Evolutionary conservation across 2,329 filamentous ascomycete species (phyloP).

Genomic region (Penicillium sp.): DNA sequence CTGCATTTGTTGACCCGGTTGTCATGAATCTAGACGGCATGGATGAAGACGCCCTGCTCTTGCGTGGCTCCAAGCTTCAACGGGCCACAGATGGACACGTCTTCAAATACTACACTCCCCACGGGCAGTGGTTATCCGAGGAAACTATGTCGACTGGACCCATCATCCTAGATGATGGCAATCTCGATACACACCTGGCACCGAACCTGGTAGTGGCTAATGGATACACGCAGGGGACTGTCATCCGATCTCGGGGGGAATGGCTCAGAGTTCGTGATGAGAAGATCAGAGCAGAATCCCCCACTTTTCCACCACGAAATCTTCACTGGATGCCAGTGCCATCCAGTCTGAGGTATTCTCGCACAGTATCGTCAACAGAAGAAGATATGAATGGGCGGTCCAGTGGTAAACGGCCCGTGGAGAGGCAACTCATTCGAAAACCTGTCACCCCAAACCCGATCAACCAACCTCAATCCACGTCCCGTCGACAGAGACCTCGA

Average conservation of each 20-base stretch:
- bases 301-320: no score
- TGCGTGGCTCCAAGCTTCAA: neutral
- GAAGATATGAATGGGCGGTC: no score
- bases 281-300: no score
- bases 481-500: no score
- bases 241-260: neutral
- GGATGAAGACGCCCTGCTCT: neutral
- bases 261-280: no score
- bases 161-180: neutral
- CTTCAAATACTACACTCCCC: neutral
- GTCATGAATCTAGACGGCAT: neutral
- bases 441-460: no score
- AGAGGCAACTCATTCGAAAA: no score
- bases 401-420: no score
- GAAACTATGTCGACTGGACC: neutral
- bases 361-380: no score
- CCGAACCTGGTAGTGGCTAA: neutral
- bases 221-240: neutral
- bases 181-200: neutral
- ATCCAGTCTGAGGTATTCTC: no score
- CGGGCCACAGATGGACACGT: neutral
- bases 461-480: no score
- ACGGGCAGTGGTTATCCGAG: neutral
- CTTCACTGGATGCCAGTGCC: no score
- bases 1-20: neutral